A percentile compares a stretch with the other conserved stretches of the same genome.
These are phyloP conservation scores for Flaveria bidentis DNA, from an alignment of 129 eudicot species.

Conservation along the genomic window DNA sequence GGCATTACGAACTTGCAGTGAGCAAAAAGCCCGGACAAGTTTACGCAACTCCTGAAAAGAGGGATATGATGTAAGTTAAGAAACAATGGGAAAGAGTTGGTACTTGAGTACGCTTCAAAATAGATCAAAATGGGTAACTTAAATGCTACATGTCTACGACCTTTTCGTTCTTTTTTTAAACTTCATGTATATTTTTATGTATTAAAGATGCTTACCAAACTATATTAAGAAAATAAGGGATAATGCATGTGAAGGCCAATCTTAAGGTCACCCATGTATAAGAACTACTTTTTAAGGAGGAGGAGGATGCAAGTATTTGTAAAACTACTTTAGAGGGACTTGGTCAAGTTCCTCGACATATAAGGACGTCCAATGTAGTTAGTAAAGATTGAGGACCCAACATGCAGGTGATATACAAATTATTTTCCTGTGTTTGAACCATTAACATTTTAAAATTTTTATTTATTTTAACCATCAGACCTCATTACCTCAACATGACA, in stretches of 20 bases:
- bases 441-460: neutral
- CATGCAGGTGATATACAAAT: no score
- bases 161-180: neutral
- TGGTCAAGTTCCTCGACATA: neutral
- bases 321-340: neutral
- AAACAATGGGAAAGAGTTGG: neutral
- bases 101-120: neutral
- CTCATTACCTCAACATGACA: neutral
- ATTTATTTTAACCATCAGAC: neutral
- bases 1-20: conserved; percentile 38
- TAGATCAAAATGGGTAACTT: neutral
- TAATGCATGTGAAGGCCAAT: neutral
- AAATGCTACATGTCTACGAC: neutral
- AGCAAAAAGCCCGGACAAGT: conserved; percentile 65
- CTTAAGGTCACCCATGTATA: no score
- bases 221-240: neutral
- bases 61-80: neutral
- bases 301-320: no score
- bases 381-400: neutral
- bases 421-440: neutral
- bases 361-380: neutral
- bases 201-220: neutral
- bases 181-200: neutral
- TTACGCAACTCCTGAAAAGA: conserved; percentile 66
- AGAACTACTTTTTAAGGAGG: no score